Evolutionary conservation across 345 rosid species (phyloP).

Genomic region (Populus pruinosa): DNA sequence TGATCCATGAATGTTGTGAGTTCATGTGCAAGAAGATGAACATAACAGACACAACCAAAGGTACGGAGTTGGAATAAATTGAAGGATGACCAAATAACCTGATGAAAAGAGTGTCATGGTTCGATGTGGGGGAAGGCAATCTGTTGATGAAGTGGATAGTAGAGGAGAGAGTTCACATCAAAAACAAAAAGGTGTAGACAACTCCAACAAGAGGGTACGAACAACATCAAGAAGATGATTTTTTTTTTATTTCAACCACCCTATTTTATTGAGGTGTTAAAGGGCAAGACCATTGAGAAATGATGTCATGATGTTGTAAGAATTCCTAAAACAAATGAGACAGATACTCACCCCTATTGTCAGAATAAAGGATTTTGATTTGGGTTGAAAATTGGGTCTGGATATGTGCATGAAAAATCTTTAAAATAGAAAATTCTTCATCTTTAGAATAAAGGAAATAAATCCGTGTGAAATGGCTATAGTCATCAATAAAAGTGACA

Average conservation of each 20-base stretch:
- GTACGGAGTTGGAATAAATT: neutral
- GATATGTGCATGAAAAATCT: neutral
- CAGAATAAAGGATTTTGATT: neutral
- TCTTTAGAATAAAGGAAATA: neutral
- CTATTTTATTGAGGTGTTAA: neutral
- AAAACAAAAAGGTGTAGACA: neutral
- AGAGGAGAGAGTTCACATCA: neutral
- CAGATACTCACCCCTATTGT: neutral
- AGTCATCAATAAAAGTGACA: neutral
- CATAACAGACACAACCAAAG: neutral
- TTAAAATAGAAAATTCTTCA: neutral
- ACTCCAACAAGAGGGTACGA: neutral
- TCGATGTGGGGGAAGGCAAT: neutral
- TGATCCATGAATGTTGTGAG: neutral
- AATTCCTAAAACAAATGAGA: neutral
- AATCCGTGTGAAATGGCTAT: neutral
- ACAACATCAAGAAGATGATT: neutral
- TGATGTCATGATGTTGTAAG: neutral
- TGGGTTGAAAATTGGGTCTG: neutral
- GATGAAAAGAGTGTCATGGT: neutral
- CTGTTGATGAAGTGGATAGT: neutral
- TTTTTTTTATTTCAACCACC: neutral
- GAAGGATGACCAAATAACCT: neutral
- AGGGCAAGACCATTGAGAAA: neutral
- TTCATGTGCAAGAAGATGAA: neutral